Percentiles rank a stretch among this genome's conserved stretches.
phyloP scores from a whole-genome alignment of 768 basidiomycete genomes.

The Lentinula lateritia region DNA sequence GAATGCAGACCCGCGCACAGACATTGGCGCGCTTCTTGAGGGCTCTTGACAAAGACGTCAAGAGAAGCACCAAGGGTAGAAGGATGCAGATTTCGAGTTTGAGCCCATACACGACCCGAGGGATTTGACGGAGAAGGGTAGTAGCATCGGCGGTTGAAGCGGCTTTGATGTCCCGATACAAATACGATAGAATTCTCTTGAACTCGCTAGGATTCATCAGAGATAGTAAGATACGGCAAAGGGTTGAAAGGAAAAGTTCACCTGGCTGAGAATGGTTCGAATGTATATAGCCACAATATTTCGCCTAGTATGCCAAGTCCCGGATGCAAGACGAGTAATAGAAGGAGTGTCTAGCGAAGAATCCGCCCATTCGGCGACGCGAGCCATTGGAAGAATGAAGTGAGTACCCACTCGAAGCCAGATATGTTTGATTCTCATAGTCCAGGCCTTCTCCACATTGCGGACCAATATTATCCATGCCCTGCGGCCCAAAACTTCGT shows the following conservation, averaged over 20 bases:
- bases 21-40: neutral
- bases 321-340: neutral
- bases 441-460: neutral
- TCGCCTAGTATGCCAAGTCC: neutral
- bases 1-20: neutral
- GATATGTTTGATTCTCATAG: neutral
- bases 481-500: neutral
- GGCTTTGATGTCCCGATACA: neutral
- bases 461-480: neutral
- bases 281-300: neutral
- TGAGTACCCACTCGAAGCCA: neutral
- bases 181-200: neutral
- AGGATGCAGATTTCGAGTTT: neutral
- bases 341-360: neutral
- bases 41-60: neutral
- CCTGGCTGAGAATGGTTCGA: neutral
- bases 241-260: neutral
- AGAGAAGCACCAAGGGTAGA: neutral
- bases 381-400: neutral
- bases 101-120: neutral
- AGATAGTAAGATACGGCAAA: neutral
- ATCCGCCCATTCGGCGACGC: too few species aligned
- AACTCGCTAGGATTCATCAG: neutral
- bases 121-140: too few species aligned
- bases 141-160: neutral